These are phyloP conservation scores for Thozetella sp. DNA, from an alignment of 495 filamentous ascomycete species.

Conservation along the genomic window DNA sequence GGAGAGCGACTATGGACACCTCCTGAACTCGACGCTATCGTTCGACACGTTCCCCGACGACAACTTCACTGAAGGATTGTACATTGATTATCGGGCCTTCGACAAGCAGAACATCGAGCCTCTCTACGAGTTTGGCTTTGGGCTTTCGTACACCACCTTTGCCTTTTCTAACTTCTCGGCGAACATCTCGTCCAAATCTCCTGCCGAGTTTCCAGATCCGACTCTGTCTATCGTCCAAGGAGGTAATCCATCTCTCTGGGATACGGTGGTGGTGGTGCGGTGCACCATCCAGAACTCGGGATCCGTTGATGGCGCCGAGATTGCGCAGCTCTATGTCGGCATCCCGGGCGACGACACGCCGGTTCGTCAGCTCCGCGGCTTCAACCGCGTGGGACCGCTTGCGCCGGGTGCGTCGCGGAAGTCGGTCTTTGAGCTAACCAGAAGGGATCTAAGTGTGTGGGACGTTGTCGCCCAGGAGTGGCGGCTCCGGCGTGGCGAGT, in stretches of 20 bases:
- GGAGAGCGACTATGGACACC: conserved; percentile 52
- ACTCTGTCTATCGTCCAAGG: conserved; percentile 35
- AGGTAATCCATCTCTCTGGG: conserved; percentile 77
- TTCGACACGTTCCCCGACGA: conserved; percentile 43
- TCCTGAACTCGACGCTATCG: conserved; percentile 45
- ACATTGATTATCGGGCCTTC: conserved; percentile 80
- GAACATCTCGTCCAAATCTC: conserved; percentile 1
- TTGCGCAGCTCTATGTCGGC: conserved; percentile 60
- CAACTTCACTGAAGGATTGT: conserved; percentile 68
- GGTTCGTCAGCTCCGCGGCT: conserved; percentile 56
- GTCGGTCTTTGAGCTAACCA: conserved; percentile 47
- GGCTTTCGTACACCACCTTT: conserved; percentile 77
- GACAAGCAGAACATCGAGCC: conserved; percentile 67
- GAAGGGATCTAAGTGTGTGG: conserved; percentile 77
- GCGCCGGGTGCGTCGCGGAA: conserved; percentile 34
- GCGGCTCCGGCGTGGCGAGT: conserved; percentile 59
- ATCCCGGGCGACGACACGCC: conserved; percentile 44
- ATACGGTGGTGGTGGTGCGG: conserved; percentile 54
- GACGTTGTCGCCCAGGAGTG: conserved; percentile 79
- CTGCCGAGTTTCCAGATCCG: conserved; percentile 16
- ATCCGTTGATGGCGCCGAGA: conserved; percentile 51
- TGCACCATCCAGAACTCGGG: conserved; percentile 73
- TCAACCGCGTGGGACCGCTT: conserved; percentile 49
- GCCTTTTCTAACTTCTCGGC: conserved; percentile 58
- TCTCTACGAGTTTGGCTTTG: conserved; percentile 79